Percentiles rank a stretch among this genome's conserved stretches.
These are phyloP conservation scores for Cokeromyces recurvatus DNA, from an alignment of 371 early-diverging fungal genomes.

Conservation along the genomic window DNA sequence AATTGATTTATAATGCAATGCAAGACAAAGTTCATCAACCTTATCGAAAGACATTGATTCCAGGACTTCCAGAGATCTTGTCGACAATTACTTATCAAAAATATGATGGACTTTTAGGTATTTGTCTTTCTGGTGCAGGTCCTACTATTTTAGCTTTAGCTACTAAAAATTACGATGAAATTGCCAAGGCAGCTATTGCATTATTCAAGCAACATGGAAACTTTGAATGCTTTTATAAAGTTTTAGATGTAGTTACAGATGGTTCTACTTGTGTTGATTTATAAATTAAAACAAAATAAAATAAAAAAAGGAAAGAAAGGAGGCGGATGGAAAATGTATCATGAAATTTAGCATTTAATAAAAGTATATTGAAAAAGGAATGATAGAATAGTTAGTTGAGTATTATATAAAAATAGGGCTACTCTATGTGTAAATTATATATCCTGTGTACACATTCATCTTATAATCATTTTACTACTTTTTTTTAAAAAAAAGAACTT, in stretches of 20 bases:
- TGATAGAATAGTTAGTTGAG: no score
- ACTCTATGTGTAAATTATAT: no score
- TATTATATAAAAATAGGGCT: no score
- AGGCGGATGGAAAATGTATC: no score
- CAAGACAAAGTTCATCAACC: constrained; percentile 94
- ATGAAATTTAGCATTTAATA: no score
- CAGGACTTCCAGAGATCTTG: constrained; percentile 88
- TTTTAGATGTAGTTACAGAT: constrained; percentile 71
- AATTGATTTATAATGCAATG: constrained; percentile 86
- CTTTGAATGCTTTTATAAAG: constrained; percentile 65
- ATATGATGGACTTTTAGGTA: constrained; percentile 84
- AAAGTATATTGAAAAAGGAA: no score
- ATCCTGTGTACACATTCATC: no score
- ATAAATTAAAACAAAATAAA: neutral
- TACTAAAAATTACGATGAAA: constrained; percentile 68
- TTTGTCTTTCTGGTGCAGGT: constrained; percentile 94
- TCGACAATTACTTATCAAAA: constrained; percentile 65
- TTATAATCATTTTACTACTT: no score
- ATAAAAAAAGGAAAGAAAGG: no score
- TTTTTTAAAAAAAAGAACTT: no score
- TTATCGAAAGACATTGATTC: constrained; percentile 85
- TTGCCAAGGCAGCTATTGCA: constrained; percentile 61
- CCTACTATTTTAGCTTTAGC: constrained; percentile 91
- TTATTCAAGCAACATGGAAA: constrained; percentile 63
- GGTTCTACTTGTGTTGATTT: constrained; percentile 50